Percentiles rank a stretch among this genome's conserved stretches.
Conservation (phyloP, 2,329 filamentous ascomycete species). For the Verticillium isaacii region DNA sequence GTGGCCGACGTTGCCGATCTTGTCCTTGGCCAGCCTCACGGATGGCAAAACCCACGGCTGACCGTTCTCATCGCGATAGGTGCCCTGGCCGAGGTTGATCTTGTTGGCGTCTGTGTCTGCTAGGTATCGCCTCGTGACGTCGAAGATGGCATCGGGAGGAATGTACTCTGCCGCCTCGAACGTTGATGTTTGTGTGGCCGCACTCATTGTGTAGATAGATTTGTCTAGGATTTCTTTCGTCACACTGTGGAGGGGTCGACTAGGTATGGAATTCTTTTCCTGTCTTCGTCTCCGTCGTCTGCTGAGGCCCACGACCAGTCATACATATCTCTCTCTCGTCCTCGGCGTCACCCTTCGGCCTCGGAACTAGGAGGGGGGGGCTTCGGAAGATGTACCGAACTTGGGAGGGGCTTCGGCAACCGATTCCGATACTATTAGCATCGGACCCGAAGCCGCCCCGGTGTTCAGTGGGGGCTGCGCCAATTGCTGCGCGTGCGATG, state of each 20-base stretch:
- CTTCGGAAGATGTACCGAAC: not conserved
- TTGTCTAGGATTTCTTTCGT: not conserved
- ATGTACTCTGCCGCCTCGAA: slow-evolving; percentile 20
- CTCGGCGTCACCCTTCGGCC: not conserved
- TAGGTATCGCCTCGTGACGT: slow-evolving; percentile 25
- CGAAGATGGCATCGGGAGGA: slow-evolving; percentile 27
- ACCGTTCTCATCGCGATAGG: slow-evolving; percentile 31
- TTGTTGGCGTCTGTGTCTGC: slow-evolving; percentile 25
- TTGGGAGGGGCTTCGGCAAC: not conserved
- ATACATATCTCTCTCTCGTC: no score
- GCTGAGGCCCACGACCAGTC: no score
- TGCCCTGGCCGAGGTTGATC: slow-evolving; percentile 32
- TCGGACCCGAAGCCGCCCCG: not conserved
- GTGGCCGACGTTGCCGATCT: slow-evolving; percentile 19
- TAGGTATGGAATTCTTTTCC: no score
- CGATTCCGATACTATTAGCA: not conserved
- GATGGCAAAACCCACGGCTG: slow-evolving; percentile 33
- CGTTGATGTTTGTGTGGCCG: slow-evolving; percentile 4
- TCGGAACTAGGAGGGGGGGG: not conserved
- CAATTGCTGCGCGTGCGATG: not conserved
- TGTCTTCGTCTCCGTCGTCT: no score
- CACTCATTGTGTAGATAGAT: slow-evolving; percentile 1
- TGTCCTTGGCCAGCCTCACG: slow-evolving; percentile 21
- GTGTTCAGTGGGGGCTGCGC: not conserved
- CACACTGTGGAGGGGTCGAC: no score